phyloP scores from a whole-genome alignment of 208 protist species.

The Vickermania spadyakhi region DNA sequence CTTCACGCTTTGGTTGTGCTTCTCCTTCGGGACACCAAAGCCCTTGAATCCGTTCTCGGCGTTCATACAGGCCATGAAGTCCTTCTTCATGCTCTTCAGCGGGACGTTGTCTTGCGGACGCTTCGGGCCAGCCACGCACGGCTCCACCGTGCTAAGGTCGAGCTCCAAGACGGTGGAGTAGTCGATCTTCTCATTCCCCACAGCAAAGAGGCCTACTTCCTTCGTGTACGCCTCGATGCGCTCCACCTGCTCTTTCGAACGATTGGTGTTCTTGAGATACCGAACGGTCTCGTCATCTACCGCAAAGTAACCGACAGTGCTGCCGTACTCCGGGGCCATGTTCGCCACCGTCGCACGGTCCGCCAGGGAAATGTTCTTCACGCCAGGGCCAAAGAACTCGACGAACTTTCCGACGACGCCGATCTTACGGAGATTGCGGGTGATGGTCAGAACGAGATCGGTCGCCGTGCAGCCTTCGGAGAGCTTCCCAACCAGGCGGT shows the following conservation, averaged over 20 bases:
- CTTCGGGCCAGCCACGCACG: conserved; percentile 91
- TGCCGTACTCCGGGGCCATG: conserved; percentile 97
- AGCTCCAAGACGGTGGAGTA: conserved; percentile 88
- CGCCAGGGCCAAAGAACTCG: conserved; percentile 94
- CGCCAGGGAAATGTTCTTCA: conserved; percentile 84
- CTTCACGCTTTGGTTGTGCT: conserved; percentile 61
- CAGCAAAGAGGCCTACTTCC: conserved; percentile 80
- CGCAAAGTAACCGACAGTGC: conserved; percentile 95
- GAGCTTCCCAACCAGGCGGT: conserved; percentile 90
- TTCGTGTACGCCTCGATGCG: conserved; percentile 91
- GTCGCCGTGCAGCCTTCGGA: conserved; percentile 90
- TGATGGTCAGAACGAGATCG: conserved; percentile 95
- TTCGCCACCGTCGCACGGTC: conserved; percentile 94
- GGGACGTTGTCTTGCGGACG: conserved; percentile 93
- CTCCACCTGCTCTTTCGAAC: conserved; percentile 62
- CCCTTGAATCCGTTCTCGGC: conserved; percentile 93
- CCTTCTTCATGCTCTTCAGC: conserved; percentile 81
- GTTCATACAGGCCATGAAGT: conserved; percentile 89
- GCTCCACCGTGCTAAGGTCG: conserved; percentile 86
- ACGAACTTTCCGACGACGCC: conserved; percentile 97
- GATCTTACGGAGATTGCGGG: conserved; percentile 87
- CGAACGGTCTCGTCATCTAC: conserved; percentile 91
- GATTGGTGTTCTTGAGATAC: conserved; percentile 88
- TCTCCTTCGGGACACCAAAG: conserved; percentile 82
- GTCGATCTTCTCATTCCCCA: conserved; percentile 66